Conservation (phyloP, 768 basidiomycete genomes). For the Harrya chromipes region DNA sequence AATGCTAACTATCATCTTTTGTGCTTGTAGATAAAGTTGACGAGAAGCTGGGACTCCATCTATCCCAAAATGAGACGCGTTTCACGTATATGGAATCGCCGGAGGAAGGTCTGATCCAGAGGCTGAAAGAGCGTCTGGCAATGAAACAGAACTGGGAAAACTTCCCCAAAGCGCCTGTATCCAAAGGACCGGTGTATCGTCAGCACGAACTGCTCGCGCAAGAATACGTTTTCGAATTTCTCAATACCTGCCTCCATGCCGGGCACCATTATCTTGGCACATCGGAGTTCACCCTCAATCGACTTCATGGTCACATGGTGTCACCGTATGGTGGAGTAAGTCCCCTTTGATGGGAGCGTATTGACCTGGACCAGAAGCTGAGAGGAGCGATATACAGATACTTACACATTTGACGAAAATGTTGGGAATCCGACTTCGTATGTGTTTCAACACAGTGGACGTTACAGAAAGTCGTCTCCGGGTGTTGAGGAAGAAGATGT, state of each 20-base stretch:
- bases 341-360: too few relatives aligned
- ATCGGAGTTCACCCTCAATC: background rate
- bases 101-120: background rate
- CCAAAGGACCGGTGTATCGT: background rate
- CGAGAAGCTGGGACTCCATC: background rate
- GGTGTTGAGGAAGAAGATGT: too few relatives aligned
- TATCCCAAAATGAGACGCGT: background rate
- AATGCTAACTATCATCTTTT: background rate
- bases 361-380: too few relatives aligned
- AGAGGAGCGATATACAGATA: too few relatives aligned
- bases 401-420: too few relatives aligned
- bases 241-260: background rate
- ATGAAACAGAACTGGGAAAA: background rate
- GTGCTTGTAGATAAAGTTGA: background rate
- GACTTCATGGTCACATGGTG: background rate
- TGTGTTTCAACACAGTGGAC: too few relatives aligned
- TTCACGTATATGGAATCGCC: background rate
- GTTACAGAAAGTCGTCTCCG: too few relatives aligned
- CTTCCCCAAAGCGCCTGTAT: background rate
- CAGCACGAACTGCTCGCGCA: constrained; percentile 2
- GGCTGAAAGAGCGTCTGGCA: background rate
- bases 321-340: too few relatives aligned
- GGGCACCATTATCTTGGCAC: background rate
- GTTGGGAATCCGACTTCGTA: too few relatives aligned
- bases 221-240: background rate